These are phyloP conservation scores for Colletotrichum australisinense DNA, from an alignment of 2,329 filamentous ascomycete genomes.

Conservation along the genomic window DNA sequence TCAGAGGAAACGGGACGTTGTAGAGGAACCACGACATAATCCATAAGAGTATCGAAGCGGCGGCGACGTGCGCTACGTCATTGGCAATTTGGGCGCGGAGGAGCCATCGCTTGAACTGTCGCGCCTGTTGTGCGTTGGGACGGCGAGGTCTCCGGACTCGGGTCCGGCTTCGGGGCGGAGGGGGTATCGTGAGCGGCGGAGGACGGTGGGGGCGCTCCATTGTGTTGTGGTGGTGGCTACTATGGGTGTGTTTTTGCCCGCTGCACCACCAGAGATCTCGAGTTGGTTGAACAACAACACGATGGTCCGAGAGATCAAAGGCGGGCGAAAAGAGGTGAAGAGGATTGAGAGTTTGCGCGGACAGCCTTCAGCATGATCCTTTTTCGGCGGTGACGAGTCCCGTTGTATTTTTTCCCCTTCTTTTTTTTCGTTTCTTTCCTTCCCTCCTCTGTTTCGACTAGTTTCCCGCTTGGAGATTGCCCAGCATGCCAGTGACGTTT, in stretches of 20 bases:
- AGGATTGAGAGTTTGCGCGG: background rate
- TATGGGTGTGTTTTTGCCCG: background rate
- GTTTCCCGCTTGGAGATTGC: background rate
- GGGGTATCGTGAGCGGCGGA: conserved; percentile 47
- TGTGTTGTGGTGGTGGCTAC: background rate
- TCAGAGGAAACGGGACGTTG: conserved; percentile 39
- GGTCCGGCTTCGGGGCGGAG: conserved; percentile 34
- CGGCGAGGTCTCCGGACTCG: conserved; percentile 21
- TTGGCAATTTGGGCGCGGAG: conserved; percentile 41
- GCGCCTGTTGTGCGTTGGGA: conserved; percentile 17
- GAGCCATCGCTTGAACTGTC: conserved; percentile 26
- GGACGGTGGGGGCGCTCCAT: conserved; percentile 46
- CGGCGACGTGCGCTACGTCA: conserved; percentile 45
- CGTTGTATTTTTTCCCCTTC: background rate
- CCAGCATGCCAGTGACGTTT: conserved; percentile 29
- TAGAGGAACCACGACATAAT: conserved; percentile 47
- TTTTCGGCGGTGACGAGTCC: background rate
- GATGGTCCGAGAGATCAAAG: background rate
- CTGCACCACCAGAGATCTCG: background rate
- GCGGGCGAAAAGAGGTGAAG: background rate
- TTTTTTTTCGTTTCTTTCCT: background rate
- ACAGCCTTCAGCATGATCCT: conserved; percentile 17
- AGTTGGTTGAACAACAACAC: background rate
- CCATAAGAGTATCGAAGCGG: conserved; percentile 45
- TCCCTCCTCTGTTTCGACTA: background rate